A percentile compares a stretch with the other conserved stretches of the same genome.
phyloP scores from a whole-genome alignment of 495 filamentous ascomycete species.

The Daldinia decipiens region DNA sequence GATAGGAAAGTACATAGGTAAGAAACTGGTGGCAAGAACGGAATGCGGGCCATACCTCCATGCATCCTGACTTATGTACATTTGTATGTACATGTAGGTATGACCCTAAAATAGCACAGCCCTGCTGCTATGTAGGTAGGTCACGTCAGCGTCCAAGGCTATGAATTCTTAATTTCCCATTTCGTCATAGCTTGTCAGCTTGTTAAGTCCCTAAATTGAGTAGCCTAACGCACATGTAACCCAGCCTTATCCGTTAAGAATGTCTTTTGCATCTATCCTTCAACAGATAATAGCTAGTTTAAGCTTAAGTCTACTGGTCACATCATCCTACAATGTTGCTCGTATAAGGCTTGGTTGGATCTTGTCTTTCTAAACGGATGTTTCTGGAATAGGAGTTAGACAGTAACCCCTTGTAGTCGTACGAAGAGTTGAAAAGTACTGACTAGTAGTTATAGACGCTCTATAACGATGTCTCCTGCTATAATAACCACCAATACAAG shows the following conservation, averaged over 20 bases:
- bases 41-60: not conserved
- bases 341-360: not conserved
- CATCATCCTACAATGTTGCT: not conserved
- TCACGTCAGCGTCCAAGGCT: conserved; percentile 26
- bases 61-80: not conserved
- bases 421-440: not conserved
- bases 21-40: not conserved
- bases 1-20: not conserved
- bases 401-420: not conserved
- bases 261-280: too few species aligned
- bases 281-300: too few species aligned
- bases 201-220: conserved; percentile 1
- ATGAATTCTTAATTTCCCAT: conserved; percentile 25
- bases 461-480: not conserved
- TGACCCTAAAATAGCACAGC: conserved; percentile 24
- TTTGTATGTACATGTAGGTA: not conserved
- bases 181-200: conserved; percentile 20
- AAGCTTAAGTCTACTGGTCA: not conserved
- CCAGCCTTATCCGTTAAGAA: not conserved
- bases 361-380: not conserved
- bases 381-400: not conserved
- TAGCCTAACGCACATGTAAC: not conserved
- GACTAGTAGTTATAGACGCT: not conserved
- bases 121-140: conserved; percentile 22
- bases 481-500: not conserved